phyloP scores from a whole-genome alignment of 257 asterid genomes.

The Henckelia pumila region DNA sequence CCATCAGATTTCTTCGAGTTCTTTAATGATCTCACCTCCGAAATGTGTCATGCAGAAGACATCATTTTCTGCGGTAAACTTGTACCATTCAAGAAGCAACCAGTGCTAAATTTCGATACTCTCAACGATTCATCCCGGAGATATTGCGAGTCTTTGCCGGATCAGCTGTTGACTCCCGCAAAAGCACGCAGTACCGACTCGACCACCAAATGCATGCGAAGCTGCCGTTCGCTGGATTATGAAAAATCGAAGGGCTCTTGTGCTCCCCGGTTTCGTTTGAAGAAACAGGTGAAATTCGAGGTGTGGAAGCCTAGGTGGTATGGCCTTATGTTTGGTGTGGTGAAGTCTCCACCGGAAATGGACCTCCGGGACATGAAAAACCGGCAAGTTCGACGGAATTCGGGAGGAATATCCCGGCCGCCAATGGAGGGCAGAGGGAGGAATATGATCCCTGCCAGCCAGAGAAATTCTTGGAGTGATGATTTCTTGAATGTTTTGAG shows the following conservation, averaged over 20 bases:
- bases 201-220: conserved; percentile 23
- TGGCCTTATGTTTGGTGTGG: conserved; percentile 48
- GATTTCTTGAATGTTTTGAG: conserved; percentile 49
- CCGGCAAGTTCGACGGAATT: conserved; percentile 51
- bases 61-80: conserved; percentile 58
- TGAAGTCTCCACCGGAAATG: conserved; percentile 53
- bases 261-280: conserved; percentile 31
- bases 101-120: conserved; percentile 5
- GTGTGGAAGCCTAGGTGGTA: conserved; percentile 42
- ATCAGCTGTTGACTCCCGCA: conserved; percentile 9
- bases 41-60: conserved; percentile 65
- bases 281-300: conserved; percentile 28
- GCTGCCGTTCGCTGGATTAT: conserved; percentile 49
- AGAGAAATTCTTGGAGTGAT: conserved; percentile 36
- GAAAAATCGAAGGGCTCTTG: conserved; percentile 14
- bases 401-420: conserved; percentile 31
- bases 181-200: conserved; percentile 16
- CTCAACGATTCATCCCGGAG: conserved; percentile 23
- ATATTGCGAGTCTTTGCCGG: conserved; percentile 34
- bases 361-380: conserved; percentile 53
- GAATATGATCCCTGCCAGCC: conserved; percentile 13
- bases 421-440: conserved; percentile 19
- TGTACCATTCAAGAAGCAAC: conserved; percentile 32
- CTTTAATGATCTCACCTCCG: conserved; percentile 33
- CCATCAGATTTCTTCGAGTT: conserved; percentile 64